Evolutionary conservation across 768 basidiomycete species (phyloP), one percentile per base, ranked within the genome.

Genomic region (Agaricus bisporus): DNA sequence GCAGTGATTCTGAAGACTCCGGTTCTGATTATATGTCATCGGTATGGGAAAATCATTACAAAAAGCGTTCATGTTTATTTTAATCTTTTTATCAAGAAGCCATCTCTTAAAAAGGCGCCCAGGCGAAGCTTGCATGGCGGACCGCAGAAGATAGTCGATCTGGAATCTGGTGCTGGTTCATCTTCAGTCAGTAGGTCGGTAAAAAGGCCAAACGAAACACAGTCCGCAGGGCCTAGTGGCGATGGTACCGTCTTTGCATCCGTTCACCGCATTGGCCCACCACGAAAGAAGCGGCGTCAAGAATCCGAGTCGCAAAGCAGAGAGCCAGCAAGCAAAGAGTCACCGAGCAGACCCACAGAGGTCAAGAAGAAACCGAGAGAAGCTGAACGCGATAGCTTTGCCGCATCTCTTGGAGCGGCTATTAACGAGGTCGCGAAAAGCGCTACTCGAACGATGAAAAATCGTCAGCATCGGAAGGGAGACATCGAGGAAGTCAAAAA

Each of bases 331-430:
- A 32, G 32, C 32, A 32, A 32, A 32, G 32, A 32, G 32, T 11
- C 32, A 32, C 32, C 11, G 32, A 32, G 26, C 41, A 43, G 29
- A 18, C 29, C 8, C 50, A 45, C 32, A 9, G 6, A 14, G 14
- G n/a, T 6, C 17, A 41, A 3, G 4, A 35, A 12, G 10, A 32
- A 37, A 17, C 7, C 32, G 8, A 52, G 44, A 22, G 20, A 18
- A 11, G 28, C 5, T 3, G 22, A 25, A 45, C 8, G 29, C 14
- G 15, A 22, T 10, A 20, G 9, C 37, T 52, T 52, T 17, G 51
- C 51, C 5, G 51, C 42, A 11, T 32, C 51, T n/a, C 35, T 52
- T 15, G 51, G 51, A 14, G 51, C 51, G n/a, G 51, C 36, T 15
- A 52, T 52, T 14, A 52, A 52, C 26, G 42, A 52, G 20, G 51